A percentile compares a stretch with the other conserved stretches of the same genome.
Evolutionary conservation across 106 monocot species (phyloP).

Genomic region (Amphibolis antarctica): DNA sequence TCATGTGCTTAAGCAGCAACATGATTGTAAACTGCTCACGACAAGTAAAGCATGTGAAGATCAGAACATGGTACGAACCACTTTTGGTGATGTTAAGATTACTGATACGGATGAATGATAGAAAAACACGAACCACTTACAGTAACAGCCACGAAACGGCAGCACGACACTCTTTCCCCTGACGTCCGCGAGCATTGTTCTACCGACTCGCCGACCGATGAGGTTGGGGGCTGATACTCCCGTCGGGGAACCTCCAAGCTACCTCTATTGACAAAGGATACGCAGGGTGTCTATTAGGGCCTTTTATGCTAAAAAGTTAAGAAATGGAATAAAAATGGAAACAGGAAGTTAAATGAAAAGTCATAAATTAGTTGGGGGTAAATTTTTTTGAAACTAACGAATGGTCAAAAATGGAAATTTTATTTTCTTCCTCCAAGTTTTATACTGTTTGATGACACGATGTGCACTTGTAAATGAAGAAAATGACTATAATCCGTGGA

Average conservation of each 20-base stretch:
- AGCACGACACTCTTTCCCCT: slow-evolving; percentile 12
- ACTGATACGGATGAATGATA: not conserved
- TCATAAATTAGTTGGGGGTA: too few relatives aligned
- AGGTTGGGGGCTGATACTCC: slow-evolving; percentile 25
- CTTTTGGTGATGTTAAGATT: not conserved
- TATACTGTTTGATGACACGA: too few relatives aligned
- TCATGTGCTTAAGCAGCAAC: slow-evolving; percentile 9
- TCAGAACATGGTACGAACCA: not conserved
- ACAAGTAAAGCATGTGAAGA: not conserved
- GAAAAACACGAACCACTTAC: slow-evolving; percentile 18
- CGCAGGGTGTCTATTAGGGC: too few relatives aligned
- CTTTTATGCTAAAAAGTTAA: too few relatives aligned
- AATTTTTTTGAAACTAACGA: too few relatives aligned
- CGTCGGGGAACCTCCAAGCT: slow-evolving; percentile 52
- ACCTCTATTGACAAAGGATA: slow-evolving; percentile 22
- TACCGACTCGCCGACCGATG: not conserved
- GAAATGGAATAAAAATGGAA: too few relatives aligned
- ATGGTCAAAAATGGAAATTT: too few relatives aligned
- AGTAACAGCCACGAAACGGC: slow-evolving; percentile 22
- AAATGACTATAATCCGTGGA: too few relatives aligned
- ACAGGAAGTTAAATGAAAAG: too few relatives aligned
- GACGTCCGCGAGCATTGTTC: slow-evolving; percentile 22
- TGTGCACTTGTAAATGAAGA: too few relatives aligned
- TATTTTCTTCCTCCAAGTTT: too few relatives aligned
- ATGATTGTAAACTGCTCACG: slow-evolving; percentile 10